Conservation (phyloP, 1,139 yeast species). For the Geotrichum europaeum region DNA sequence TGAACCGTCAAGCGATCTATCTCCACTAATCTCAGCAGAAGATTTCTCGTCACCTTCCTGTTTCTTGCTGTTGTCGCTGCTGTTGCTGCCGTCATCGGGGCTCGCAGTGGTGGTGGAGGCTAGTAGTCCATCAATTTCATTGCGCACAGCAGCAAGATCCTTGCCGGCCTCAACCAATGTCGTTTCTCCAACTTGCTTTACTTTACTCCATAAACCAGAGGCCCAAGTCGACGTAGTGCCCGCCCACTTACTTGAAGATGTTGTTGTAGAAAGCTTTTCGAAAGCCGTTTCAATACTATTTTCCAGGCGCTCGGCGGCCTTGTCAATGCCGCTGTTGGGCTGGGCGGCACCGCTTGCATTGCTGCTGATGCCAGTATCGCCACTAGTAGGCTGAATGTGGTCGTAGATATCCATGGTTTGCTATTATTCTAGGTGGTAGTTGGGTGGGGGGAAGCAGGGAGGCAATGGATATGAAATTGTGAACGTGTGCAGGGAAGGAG, state of each 20-base stretch:
- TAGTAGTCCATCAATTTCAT: slow-evolving; percentile 30
- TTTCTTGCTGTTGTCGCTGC: not conserved
- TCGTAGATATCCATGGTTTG: slow-evolving; percentile 3
- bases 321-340: slow-evolving; percentile 24
- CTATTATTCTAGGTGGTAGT: not conserved
- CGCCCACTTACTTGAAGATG: slow-evolving; percentile 35
- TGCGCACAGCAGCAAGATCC: slow-evolving; percentile 28
- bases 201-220: slow-evolving; percentile 34
- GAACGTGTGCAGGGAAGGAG: not conserved
- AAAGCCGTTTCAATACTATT: slow-evolving; percentile 50
- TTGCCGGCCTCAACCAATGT: slow-evolving; percentile 41
- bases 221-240: slow-evolving; percentile 34
- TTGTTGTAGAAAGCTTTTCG: slow-evolving; percentile 37
- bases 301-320: slow-evolving; percentile 44
- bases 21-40: not conserved
- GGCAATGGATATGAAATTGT: not conserved
- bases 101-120: slow-evolving; percentile 10
- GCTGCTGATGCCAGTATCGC: not conserved
- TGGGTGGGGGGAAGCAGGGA: not conserved
- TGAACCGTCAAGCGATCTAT: not conserved
- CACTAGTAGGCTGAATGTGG: not conserved
- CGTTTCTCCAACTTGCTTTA: slow-evolving; percentile 37
- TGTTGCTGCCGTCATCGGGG: not conserved
- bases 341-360: not conserved
- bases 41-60: not conserved